Percentiles rank a stretch among this genome's conserved stretches.
phyloP scores from a whole-genome alignment of 2,329 filamentous ascomycete genomes.

The Alternaria consortialis region DNA sequence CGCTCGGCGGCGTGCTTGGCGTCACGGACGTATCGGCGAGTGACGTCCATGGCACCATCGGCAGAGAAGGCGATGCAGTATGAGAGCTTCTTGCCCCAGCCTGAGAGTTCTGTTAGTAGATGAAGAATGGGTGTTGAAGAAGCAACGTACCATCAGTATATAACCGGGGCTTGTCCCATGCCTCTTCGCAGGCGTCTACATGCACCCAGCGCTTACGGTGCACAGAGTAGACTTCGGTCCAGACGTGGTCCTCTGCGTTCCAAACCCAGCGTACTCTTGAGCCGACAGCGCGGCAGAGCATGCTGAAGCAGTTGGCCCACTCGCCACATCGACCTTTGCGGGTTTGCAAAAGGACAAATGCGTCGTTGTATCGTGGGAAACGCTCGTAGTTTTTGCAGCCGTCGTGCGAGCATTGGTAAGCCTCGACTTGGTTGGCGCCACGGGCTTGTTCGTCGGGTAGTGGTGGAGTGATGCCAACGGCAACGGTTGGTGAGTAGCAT shows the following conservation, averaged over 20 bases:
- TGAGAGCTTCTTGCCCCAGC: conserved; percentile 95
- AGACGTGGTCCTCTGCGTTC: conserved; percentile 97
- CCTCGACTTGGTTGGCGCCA: conserved; percentile 85
- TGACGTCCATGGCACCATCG: conserved; percentile 77
- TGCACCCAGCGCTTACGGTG: conserved; percentile 96
- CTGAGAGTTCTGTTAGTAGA: conserved; percentile 48
- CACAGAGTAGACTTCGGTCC: conserved; percentile 97
- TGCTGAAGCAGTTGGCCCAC: conserved; percentile 98
- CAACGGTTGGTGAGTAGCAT: conserved; percentile 84
- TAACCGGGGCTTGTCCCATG: conserved; percentile 91
- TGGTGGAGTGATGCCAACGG: conserved; percentile 82
- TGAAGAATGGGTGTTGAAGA: not conserved
- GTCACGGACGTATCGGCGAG: conserved; percentile 75
- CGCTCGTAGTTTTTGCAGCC: conserved; percentile 82
- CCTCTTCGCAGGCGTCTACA: conserved; percentile 91
- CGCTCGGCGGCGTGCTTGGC: conserved; percentile 76
- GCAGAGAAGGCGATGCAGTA: conserved; percentile 98
- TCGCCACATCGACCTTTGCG: conserved; percentile 87
- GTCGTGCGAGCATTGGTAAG: conserved; percentile 84
- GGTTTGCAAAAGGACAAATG: conserved; percentile 90
- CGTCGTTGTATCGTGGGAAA: conserved; percentile 93
- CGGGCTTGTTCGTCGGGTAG: conserved; percentile 89
- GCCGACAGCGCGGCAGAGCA: conserved; percentile 93
- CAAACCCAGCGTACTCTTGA: conserved; percentile 95
- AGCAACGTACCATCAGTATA: conserved; percentile 78